Percentiles rank a stretch among this genome's conserved stretches.
These are phyloP conservation scores for Naganishia albida DNA, from an alignment of 1,284 basidiomycete genomes.

Conservation along the genomic window DNA sequence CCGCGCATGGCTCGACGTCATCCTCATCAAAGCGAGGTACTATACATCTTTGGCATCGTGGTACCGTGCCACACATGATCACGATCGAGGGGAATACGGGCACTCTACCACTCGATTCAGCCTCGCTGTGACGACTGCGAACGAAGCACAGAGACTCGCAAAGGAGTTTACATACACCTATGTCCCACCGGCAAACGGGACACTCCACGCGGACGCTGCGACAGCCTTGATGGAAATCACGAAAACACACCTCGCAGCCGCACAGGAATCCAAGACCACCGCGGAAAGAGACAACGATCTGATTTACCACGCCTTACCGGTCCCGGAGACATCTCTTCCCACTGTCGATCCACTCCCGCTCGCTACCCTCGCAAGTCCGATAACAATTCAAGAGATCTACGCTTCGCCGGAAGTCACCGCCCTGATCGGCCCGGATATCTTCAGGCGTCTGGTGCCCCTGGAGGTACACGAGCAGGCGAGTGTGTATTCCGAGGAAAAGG, in stretches of 20 bases:
- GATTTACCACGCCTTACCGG: conserved; percentile 94
- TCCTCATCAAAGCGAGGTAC: conserved; percentile 83
- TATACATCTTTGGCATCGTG: conserved; percentile 86
- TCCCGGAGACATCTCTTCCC: conserved; percentile 76
- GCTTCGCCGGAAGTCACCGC: conserved; percentile 88
- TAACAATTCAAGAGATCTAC: conserved; percentile 93
- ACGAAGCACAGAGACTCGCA: conserved; percentile 76
- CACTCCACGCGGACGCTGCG: conserved; percentile 83
- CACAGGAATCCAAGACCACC: conserved; percentile 72
- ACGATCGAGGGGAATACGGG: conserved; percentile 76
- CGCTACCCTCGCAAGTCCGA: conserved; percentile 62
- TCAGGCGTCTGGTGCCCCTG: conserved; percentile 82
- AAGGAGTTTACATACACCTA: conserved; percentile 73
- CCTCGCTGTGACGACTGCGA: conserved; percentile 76
- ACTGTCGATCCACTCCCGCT: conserved; percentile 75
- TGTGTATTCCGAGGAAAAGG: conserved; percentile 98
- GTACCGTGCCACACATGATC: conserved; percentile 79
- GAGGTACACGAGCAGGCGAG: conserved; percentile 95
- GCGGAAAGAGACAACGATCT: conserved; percentile 91
- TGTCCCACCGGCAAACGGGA: conserved; percentile 60
- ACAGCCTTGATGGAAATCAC: conserved; percentile 75
- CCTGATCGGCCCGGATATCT: conserved; percentile 90
- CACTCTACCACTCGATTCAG: conserved; percentile 79
- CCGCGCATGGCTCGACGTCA: conserved; percentile 75
- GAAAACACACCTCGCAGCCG: conserved; percentile 77